A percentile compares a stretch with the other conserved stretches of the same genome.
Evolutionary conservation across 805 yeast genomes (phyloP).

Genomic region (Candida rishiriensis): DNA sequence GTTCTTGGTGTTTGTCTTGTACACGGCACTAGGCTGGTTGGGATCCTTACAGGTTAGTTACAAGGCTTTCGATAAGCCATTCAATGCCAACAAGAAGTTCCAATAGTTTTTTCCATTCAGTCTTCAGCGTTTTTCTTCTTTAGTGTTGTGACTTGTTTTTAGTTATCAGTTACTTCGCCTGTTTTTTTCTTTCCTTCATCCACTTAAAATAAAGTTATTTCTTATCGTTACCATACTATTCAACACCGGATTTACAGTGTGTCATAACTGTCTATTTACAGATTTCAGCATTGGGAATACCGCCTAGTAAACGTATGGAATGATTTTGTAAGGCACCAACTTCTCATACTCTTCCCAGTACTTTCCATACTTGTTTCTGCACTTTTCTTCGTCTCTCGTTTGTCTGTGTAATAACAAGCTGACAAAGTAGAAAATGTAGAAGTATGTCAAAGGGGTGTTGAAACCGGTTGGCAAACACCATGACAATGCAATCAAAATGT

Average conservation of each 20-base stretch:
- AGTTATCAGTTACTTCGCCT: too few relatives aligned
- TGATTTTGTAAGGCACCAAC: slow-evolving; percentile 81
- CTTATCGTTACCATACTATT: too few relatives aligned
- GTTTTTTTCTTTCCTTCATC: too few relatives aligned
- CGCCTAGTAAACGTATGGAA: slow-evolving; percentile 75
- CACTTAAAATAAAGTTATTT: too few relatives aligned
- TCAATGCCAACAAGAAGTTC: slow-evolving; percentile 46
- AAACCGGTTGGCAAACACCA: slow-evolving; percentile 93
- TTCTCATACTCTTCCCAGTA: slow-evolving; percentile 81
- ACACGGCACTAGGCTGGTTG: slow-evolving; percentile 68
- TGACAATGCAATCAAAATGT: slow-evolving; percentile 85
- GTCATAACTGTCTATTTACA: not conserved
- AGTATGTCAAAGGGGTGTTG: slow-evolving; percentile 78
- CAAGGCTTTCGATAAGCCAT: slow-evolving; percentile 72
- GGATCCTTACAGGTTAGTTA: slow-evolving; percentile 70
- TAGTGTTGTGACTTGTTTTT: too few relatives aligned
- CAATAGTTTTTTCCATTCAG: slow-evolving; percentile 23
- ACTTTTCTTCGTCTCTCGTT: slow-evolving; percentile 85
- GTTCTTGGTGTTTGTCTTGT: slow-evolving; percentile 52
- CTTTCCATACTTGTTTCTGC: slow-evolving; percentile 78
- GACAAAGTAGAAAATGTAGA: slow-evolving; percentile 80
- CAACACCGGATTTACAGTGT: not conserved
- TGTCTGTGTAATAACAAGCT: slow-evolving; percentile 83
- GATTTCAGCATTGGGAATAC: not conserved
- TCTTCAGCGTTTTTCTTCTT: too few relatives aligned